Conservation (phyloP, 2,329 filamentous ascomycete genomes). For the Monilinia laxa region DNA sequence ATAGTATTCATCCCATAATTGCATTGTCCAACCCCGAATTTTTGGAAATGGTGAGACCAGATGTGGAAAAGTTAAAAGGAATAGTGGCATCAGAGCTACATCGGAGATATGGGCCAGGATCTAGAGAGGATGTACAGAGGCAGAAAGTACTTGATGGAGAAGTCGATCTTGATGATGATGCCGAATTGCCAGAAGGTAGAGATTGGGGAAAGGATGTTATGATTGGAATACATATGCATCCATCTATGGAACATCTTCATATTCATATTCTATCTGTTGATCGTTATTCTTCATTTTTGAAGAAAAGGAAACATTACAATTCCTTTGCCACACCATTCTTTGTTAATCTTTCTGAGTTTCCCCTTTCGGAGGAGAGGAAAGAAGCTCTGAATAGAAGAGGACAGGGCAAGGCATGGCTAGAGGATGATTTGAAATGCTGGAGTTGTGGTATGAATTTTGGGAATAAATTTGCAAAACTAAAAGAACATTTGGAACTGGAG, state of each 20-base stretch:
- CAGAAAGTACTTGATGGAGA: slow-evolving; percentile 64
- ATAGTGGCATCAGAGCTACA: slow-evolving; percentile 75
- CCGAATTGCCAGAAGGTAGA: slow-evolving; percentile 64
- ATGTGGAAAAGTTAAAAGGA: slow-evolving; percentile 59
- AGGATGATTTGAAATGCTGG: slow-evolving; percentile 75
- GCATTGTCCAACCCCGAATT: slow-evolving; percentile 72
- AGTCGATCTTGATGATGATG: slow-evolving; percentile 48
- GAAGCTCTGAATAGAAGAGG: slow-evolving; percentile 42
- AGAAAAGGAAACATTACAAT: slow-evolving; percentile 86
- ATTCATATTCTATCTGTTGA: slow-evolving; percentile 84
- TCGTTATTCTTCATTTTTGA: slow-evolving; percentile 68
- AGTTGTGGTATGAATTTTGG: slow-evolving; percentile 73
- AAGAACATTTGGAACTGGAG: slow-evolving; percentile 72
- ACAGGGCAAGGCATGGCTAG: slow-evolving; percentile 55
- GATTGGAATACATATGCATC: slow-evolving; percentile 80
- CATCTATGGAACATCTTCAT: slow-evolving; percentile 90
- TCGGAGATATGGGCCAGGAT: slow-evolving; percentile 63
- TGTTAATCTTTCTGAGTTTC: slow-evolving; percentile 75
- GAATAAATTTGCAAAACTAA: slow-evolving; percentile 71
- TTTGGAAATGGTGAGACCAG: slow-evolving; percentile 59
- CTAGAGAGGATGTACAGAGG: slow-evolving; percentile 61
- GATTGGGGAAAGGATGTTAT: slow-evolving; percentile 76
- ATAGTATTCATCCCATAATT: slow-evolving; percentile 69
- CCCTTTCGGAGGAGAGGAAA: slow-evolving; percentile 55
- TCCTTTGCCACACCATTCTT: slow-evolving; percentile 88